Conservation (phyloP, 225 moss, liverwort and hornwort species). For the Marchantia polymorpha region DNA sequence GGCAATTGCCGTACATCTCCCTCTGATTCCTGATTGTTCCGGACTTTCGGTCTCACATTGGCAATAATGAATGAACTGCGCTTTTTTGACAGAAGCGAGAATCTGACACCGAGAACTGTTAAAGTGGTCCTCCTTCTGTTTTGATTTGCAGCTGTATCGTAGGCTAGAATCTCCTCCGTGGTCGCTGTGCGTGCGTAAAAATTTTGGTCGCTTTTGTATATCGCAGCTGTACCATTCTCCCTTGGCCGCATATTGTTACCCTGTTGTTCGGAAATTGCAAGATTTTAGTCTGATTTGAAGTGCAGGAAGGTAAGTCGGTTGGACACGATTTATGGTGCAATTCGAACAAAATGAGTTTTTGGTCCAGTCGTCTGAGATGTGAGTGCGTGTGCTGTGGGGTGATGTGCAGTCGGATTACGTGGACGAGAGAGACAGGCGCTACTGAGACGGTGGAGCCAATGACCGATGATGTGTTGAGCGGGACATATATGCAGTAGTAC, state of each 20-base stretch:
- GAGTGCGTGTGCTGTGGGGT: background rate
- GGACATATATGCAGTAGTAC: background rate
- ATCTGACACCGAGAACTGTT: too few relatives aligned
- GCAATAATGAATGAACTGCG: too few relatives aligned
- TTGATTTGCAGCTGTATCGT: too few relatives aligned
- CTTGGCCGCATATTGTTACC: background rate
- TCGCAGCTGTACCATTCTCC: background rate
- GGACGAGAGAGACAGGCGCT: conserved; percentile 30
- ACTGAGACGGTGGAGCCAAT: conserved; percentile 4
- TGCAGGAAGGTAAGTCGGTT: background rate
- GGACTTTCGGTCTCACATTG: too few relatives aligned
- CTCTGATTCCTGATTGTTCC: too few relatives aligned
- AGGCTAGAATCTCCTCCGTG: too few relatives aligned
- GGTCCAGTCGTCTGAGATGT: background rate
- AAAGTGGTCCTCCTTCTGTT: too few relatives aligned
- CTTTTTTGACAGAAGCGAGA: too few relatives aligned
- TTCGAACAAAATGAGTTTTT: background rate
- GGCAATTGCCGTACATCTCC: too few relatives aligned
- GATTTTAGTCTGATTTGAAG: background rate
- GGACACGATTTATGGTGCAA: background rate
- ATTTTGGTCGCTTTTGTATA: too few relatives aligned
- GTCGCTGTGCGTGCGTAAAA: too few relatives aligned
- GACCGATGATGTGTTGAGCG: background rate
- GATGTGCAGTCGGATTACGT: conserved; percentile 28
- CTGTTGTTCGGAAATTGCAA: background rate